Evolutionary conservation across 2,329 filamentous ascomycete species (phyloP), one percentile per base, ranked within the genome.

Genomic region (Aspergillus tanneri): DNA sequence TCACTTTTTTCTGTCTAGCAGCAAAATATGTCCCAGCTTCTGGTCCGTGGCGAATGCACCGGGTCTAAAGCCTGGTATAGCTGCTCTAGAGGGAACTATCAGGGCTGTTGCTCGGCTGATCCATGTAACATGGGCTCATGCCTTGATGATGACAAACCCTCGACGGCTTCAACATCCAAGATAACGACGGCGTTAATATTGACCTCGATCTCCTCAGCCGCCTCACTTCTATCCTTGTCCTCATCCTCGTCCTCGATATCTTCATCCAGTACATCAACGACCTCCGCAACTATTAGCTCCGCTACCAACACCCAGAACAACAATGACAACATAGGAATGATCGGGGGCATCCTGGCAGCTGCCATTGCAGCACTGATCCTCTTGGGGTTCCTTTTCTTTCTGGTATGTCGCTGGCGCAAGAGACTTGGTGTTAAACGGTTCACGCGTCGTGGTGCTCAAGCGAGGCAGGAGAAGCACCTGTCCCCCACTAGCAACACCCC

Each of bases 41-140:
- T 10, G 25, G 22, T 46, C 14, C 27, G 36, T 28, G n/a, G 6
- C 9, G 8, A 19, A 5, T 67, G 64, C 38, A 41, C 61, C 2
- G 43, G 30, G 6, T 24, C 42, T 21, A 52, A 55, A 27, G 50
- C 38, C 38, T 68, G 53, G 52, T 69, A 68, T 57, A 50, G 58
- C 25, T 67, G 66, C 41, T 44, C 45, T 3, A 46, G 27, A 32
- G 60, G 58, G 0, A 23, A 41, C 23, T 69, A 58, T 42, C 48
- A 30, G 24, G 67, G 67, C 36, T 70, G 67, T 44, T 70, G 67
- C 38, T 63, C 64, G 8, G 54, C 54, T 11, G 55, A 68, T 47
- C 64, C 67, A 21, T 69, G 67, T 46, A 53, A 48, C 9, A 47
- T 46, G 24, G 65, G 64, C 1, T 27, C 60, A 2, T 70, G 67